Conservation (phyloP, 2,329 filamentous ascomycete genomes). For the Aureobasidium sp. region DNA sequence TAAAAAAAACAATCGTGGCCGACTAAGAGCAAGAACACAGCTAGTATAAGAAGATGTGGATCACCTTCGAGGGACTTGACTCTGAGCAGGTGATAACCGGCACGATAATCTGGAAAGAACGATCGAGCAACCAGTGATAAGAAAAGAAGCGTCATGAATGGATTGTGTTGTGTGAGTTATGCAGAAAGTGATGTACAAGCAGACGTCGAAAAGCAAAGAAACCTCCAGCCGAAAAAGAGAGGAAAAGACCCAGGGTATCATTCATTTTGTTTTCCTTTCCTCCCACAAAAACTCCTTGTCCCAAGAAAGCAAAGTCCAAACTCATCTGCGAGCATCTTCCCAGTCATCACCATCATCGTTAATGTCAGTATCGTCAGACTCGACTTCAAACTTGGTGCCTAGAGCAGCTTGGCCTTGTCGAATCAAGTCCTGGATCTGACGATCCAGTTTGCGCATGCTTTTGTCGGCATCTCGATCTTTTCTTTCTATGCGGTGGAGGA, state of each 20-base stretch:
- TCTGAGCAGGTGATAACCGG: too few relatives aligned
- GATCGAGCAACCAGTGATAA: not conserved
- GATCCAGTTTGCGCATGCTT: slow-evolving; percentile 70
- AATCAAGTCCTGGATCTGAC: slow-evolving; percentile 76
- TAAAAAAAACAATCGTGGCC: too few relatives aligned
- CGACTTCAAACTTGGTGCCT: slow-evolving; percentile 41
- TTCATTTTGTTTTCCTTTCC: not conserved
- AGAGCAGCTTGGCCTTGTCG: slow-evolving; percentile 79
- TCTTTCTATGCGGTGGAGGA: slow-evolving; percentile 61
- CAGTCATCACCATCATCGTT: slow-evolving; percentile 17
- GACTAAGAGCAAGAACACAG: too few relatives aligned
- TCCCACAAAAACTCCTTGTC: not conserved
- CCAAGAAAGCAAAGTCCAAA: not conserved
- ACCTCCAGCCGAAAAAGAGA: not conserved
- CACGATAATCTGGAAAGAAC: not conserved
- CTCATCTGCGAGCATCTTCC: slow-evolving; percentile 9
- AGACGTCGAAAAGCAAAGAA: not conserved
- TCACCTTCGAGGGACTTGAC: too few relatives aligned
- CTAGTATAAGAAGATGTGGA: too few relatives aligned
- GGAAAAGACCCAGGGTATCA: slow-evolving; percentile 2
- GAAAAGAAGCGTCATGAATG: not conserved
- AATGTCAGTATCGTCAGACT: slow-evolving; percentile 22
- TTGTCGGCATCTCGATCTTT: slow-evolving; percentile 73
- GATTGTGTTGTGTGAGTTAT: not conserved
- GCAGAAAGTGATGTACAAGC: not conserved